phyloP scores from a whole-genome alignment of 352 stramenopile species.

The Elongisporangium anandrum region DNA sequence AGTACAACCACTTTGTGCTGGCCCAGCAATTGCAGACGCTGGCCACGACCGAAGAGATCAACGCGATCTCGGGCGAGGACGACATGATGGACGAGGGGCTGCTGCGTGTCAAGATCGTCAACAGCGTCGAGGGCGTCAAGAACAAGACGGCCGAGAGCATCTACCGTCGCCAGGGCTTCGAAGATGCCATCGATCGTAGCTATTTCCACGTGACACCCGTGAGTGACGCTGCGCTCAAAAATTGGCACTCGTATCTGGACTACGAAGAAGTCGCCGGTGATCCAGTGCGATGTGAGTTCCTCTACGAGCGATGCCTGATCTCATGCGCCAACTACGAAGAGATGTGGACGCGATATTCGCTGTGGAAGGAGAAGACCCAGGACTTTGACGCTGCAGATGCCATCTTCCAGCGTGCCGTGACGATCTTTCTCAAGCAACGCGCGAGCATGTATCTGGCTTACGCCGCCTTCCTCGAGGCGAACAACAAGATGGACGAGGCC shows the following conservation, averaged over 20 bases:
- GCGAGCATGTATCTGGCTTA: slow-evolving; percentile 73
- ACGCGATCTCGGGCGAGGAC: slow-evolving; percentile 45
- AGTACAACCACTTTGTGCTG: slow-evolving; percentile 83
- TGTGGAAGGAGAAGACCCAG: slow-evolving; percentile 49
- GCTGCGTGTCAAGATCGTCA: slow-evolving; percentile 79
- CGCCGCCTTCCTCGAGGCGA: slow-evolving; percentile 58
- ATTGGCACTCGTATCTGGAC: slow-evolving; percentile 79
- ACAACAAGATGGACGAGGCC: slow-evolving; percentile 47
- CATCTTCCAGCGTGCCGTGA: slow-evolving; percentile 60
- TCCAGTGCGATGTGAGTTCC: slow-evolving; percentile 38
- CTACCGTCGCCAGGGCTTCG: slow-evolving; percentile 59
- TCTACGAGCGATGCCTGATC: slow-evolving; percentile 81
- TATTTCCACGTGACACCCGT: slow-evolving; percentile 83
- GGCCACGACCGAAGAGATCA: slow-evolving; percentile 58
- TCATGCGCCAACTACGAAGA: slow-evolving; percentile 82
- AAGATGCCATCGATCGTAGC: slow-evolving; percentile 72
- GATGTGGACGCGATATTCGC: slow-evolving; percentile 70
- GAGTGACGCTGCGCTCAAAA: slow-evolving; percentile 54
- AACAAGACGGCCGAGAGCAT: slow-evolving; percentile 65
- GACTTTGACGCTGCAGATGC: slow-evolving; percentile 58
- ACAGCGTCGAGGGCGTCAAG: slow-evolving; percentile 64
- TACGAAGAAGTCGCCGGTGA: slow-evolving; percentile 66
- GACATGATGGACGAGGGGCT: slow-evolving; percentile 77
- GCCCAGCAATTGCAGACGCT: slow-evolving; percentile 61
- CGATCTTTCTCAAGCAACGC: slow-evolving; percentile 71